Conservation (phyloP, 768 basidiomycete species). For the Boletellus emodensis region DNA sequence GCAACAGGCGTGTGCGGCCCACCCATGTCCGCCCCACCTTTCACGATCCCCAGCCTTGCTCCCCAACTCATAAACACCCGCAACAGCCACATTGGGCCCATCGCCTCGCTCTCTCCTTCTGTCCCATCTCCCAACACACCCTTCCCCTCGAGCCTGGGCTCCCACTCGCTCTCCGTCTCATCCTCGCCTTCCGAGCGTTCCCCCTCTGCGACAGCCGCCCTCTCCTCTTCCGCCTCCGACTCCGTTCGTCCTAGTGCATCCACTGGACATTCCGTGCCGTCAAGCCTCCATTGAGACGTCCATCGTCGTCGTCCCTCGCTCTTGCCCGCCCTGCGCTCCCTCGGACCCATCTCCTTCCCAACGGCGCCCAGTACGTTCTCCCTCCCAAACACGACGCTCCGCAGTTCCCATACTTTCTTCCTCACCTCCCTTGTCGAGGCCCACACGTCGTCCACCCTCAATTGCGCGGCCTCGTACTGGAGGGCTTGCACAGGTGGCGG, state of each 20-base stretch:
- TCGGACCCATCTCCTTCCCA: constrained; percentile 37
- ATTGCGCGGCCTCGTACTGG: constrained; percentile 68
- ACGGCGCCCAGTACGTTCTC: constrained; percentile 41
- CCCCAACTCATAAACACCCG: constrained; percentile 78
- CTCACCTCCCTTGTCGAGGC: constrained; percentile 57
- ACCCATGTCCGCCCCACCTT: constrained; percentile 19
- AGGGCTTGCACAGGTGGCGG: constrained; percentile 39
- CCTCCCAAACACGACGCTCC: constrained; percentile 68
- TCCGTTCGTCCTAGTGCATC: constrained; percentile 69
- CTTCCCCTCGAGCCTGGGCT: constrained; percentile 18
- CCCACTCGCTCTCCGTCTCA: constrained; percentile 30
- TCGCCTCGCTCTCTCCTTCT: constrained; percentile 49
- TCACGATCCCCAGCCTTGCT: constrained; percentile 51
- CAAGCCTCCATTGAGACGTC: constrained; percentile 58
- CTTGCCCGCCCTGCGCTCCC: constrained; percentile 27
- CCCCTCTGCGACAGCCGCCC: constrained; percentile 27
- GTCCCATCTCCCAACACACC: constrained; percentile 10
- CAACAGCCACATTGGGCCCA: constrained; percentile 75
- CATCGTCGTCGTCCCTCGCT: constrained; percentile 47
- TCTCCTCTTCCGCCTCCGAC: constrained; percentile 74
- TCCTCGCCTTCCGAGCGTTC: constrained; percentile 29
- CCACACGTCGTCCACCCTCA: constrained; percentile 64
- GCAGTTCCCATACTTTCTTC: constrained; percentile 58
- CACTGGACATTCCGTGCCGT: constrained; percentile 58
- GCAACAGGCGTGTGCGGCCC: constrained; percentile 11